phyloP scores from a whole-genome alignment of 2,329 filamentous ascomycete species.

The Dissoconium aciculare region DNA sequence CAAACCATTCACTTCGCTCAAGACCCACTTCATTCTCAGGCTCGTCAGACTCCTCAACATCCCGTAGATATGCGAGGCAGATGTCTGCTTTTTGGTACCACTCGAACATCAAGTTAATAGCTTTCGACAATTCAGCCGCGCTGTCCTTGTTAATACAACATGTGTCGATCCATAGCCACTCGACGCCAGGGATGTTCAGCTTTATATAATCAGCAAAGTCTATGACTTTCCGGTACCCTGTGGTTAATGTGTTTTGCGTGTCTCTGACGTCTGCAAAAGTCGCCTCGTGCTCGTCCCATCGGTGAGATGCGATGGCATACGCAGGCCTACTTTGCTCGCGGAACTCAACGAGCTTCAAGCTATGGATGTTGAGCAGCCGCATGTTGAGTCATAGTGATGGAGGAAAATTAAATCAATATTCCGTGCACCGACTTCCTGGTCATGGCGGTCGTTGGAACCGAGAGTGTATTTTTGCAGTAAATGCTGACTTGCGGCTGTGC shows the following conservation, averaged over 20 bases:
- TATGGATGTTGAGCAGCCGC: slow-evolving; percentile 2
- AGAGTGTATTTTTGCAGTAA: no score
- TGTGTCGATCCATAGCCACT: slow-evolving; percentile 10
- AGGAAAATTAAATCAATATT: no score
- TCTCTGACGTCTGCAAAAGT: slow-evolving; percentile 9
- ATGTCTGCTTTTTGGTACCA: slow-evolving; percentile 7
- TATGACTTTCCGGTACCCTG: slow-evolving; percentile 10
- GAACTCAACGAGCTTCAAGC: slow-evolving; percentile 4
- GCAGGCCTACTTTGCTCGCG: not conserved
- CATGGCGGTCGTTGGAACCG: no score
- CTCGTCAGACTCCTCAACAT: slow-evolving; percentile 1
- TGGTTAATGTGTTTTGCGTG: slow-evolving; percentile 4
- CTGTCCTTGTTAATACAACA: slow-evolving; percentile 10
- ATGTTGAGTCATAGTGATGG: no score
- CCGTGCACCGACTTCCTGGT: no score
- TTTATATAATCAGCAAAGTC: slow-evolving; percentile 10
- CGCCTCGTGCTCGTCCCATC: slow-evolving; percentile 8
- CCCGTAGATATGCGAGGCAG: slow-evolving; percentile 7
- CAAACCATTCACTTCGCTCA: slow-evolving; percentile 1
- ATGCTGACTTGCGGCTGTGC: no score
- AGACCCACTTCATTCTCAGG: not conserved
- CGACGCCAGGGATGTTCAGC: slow-evolving; percentile 3
- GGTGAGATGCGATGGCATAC: slow-evolving; percentile 12
- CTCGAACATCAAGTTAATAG: slow-evolving; percentile 10
- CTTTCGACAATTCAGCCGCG: slow-evolving; percentile 7